Percentiles rank a stretch among this genome's conserved stretches.
phyloP scores from a whole-genome alignment of 768 basidiomycete species.

The Hericium alpestre region DNA sequence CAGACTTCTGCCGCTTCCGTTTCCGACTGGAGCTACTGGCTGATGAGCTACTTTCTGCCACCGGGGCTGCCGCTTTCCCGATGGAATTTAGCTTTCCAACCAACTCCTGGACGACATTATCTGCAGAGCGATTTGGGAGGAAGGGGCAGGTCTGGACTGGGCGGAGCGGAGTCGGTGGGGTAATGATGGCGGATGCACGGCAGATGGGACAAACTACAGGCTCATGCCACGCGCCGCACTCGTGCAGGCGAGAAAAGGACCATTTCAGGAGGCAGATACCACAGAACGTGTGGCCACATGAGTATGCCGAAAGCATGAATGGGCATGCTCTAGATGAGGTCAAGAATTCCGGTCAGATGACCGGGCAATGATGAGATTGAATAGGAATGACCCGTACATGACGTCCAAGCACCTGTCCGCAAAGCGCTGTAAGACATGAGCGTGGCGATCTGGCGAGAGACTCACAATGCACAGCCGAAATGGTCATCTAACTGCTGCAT shows the following conservation, averaged over 20 bases:
- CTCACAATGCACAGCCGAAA: constrained; percentile 48
- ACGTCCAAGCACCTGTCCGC: constrained; percentile 49
- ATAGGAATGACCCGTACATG: constrained; percentile 25
- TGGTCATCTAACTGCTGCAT: constrained; percentile 48
- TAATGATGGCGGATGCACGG: constrained; percentile 37
- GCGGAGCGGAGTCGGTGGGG: constrained; percentile 41
- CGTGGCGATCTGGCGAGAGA: background rate
- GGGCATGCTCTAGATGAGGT: constrained; percentile 35
- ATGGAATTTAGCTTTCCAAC: background rate
- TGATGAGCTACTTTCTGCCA: constrained; percentile 2
- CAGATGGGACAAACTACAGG: constrained; percentile 60
- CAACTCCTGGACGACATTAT: constrained; percentile 22
- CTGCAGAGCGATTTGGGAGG: constrained; percentile 49
- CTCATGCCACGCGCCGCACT: constrained; percentile 60
- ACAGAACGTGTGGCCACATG: constrained; percentile 63
- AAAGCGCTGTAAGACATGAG: background rate
- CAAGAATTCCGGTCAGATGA: background rate
- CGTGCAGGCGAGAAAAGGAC: constrained; percentile 60
- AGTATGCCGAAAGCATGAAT: constrained; percentile 39
- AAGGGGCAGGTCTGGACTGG: constrained; percentile 46
- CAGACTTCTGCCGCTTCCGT: background rate
- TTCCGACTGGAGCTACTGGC: background rate
- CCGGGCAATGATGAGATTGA: background rate
- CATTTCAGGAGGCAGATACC: constrained; percentile 56
- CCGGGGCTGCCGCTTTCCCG: background rate